Conservation (phyloP, 129 eudicot species). For the Flaveria robusta region DNA sequence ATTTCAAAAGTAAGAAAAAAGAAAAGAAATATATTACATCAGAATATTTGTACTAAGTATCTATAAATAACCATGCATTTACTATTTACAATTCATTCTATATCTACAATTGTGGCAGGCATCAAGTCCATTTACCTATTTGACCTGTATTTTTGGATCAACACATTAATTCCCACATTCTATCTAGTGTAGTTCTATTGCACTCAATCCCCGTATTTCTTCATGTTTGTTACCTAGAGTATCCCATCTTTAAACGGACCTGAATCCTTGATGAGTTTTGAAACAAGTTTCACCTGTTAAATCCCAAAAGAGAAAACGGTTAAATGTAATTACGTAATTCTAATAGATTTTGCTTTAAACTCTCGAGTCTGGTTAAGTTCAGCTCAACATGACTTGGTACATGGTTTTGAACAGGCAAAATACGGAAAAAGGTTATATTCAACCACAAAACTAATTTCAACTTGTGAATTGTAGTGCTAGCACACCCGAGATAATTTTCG, state of each 20-base stretch:
- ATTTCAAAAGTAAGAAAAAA: not conserved
- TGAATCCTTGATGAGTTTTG: conserved; percentile 66
- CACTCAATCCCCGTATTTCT: not conserved
- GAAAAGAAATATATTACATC: not conserved
- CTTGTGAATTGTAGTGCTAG: not conserved
- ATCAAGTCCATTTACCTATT: conserved; percentile 25
- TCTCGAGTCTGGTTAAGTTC: not conserved
- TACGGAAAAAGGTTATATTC: not conserved
- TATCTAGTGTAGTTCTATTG: no score
- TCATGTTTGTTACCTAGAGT: conserved; percentile 29
- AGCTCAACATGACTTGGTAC: not conserved
- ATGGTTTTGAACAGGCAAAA: not conserved
- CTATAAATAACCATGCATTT: not conserved
- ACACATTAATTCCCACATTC: no score
- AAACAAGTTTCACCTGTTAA: conserved; percentile 67
- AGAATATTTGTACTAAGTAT: not conserved
- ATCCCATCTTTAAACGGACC: conserved; percentile 80
- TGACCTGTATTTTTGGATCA: not conserved
- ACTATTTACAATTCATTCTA: not conserved
- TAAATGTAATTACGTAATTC: not conserved
- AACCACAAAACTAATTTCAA: not conserved
- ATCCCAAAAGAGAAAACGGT: conserved; percentile 17
- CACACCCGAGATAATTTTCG: no score
- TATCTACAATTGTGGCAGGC: conserved; percentile 28
- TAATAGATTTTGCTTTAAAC: not conserved